phyloP scores from a whole-genome alignment of 768 basidiomycete species.

The Boletus coccyginus region DNA sequence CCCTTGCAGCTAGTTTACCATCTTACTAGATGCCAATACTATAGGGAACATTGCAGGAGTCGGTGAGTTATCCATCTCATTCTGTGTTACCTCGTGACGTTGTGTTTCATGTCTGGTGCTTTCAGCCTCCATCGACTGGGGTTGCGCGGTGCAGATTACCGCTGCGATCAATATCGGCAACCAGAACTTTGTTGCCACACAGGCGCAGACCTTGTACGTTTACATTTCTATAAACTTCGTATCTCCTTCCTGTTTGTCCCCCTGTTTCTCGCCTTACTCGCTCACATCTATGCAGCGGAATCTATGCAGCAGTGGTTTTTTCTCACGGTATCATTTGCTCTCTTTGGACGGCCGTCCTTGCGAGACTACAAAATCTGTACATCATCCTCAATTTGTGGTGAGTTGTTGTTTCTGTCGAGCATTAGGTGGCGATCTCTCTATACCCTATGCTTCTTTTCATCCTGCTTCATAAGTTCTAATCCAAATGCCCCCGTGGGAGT shows the following conservation, averaged over 20 bases:
- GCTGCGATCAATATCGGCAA: constrained; percentile 60
- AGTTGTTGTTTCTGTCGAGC: constrained; percentile 24
- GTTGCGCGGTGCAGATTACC: constrained; percentile 60
- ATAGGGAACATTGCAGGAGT: constrained; percentile 47
- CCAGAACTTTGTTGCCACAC: constrained; percentile 37
- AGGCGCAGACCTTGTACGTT: constrained; percentile 44
- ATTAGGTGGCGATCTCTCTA: too few species aligned
- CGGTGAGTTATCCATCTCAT: constrained; percentile 16
- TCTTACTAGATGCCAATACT: constrained; percentile 45
- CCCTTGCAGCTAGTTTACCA: not conserved
- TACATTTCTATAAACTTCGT: not conserved
- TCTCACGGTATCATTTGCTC: constrained; percentile 66
- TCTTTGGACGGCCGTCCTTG: constrained; percentile 61
- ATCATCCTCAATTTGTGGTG: constrained; percentile 68
- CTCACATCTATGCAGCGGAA: constrained; percentile 43
- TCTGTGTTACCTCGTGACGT: not conserved
- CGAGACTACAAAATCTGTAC: constrained; percentile 68
- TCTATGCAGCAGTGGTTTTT: constrained; percentile 60
- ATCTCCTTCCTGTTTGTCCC: not conserved
- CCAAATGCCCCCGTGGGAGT: too few species aligned
- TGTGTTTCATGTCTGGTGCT: not conserved
- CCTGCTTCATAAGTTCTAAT: too few species aligned
- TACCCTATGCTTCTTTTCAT: not conserved
- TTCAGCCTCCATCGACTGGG: constrained; percentile 63
- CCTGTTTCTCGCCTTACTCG: not conserved